Evolutionary conservation across 106 monocot species (phyloP), one percentile per base, ranked within the genome.

Genomic region (Dendrobium nobile): DNA sequence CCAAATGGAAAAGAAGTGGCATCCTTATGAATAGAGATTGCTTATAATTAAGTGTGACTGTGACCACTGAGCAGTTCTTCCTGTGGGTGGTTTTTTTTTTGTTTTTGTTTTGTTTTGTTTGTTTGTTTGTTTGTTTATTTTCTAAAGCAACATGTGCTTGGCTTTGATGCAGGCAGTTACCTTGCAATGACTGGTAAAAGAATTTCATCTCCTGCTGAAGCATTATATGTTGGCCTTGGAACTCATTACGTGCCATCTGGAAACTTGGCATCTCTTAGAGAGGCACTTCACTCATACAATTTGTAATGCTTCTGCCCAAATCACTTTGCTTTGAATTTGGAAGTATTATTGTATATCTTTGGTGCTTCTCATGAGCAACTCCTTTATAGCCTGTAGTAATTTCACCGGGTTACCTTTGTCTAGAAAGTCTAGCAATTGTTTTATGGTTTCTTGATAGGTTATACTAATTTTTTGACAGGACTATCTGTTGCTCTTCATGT

Each of bases 201-300:
- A 82, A 91, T 97, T 79, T 92, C 97, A 64, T 87, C 90, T 67
- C 97, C 97, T 88, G 84, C 89, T 81, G 97, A 98, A 88, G 97
- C 97, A 64, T 73, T 94, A 31, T 94, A 87, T 85, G 80, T 83
- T 33, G 92, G 97, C 67, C 89, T 98, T 89, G 94, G 98, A 85
- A 93, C 89, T 72, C 89, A 98, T 81, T 94, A 89, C 85, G 84
- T 98, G 54, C 89, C 92, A 70, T 94, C 94, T 74, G 89, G 81
- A 84, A 89, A 75, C 72, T 85, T 98, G 82, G 80, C 74, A 72
- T 84, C 86, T 41, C 85, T 98, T 70, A 98, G 89, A 81, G 91
- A 89, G 74, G 44, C 85, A 43, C 86, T 98, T 79, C 78, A 91
- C 64, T 79, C 77, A 74, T 70, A 84, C 10, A 85, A 84, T 74